Evolutionary conservation across 2,329 filamentous ascomycete genomes (phyloP).

Genomic region (Fusarium begoniae): DNA sequence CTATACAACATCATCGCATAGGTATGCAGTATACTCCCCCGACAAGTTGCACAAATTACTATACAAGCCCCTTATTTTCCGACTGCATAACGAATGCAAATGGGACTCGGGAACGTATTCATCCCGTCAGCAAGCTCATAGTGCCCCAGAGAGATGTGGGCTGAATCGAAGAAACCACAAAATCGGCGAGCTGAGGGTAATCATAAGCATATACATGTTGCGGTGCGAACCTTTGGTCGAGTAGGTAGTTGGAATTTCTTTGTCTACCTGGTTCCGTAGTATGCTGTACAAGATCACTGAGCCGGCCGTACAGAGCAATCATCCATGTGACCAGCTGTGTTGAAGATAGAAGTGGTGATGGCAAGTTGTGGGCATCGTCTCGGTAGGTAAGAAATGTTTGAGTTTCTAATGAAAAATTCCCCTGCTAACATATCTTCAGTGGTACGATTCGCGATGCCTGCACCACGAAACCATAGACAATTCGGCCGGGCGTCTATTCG

Average conservation of each 20-base stretch:
- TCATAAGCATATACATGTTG: neutral
- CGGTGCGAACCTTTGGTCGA: neutral
- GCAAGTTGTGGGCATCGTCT: neutral
- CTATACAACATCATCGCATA: constrained; percentile 1
- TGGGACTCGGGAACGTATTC: neutral
- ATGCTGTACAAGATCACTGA: neutral
- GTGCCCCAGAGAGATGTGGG: too few species aligned
- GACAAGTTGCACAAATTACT: neutral
- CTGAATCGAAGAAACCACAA: neutral
- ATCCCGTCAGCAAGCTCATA: neutral
- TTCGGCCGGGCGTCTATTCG: neutral
- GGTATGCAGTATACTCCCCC: neutral
- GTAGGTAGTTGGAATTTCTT: neutral
- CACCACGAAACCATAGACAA: neutral
- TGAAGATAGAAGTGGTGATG: neutral
- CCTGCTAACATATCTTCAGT: neutral
- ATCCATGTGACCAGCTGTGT: neutral
- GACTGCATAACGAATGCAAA: neutral
- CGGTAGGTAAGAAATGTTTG: neutral
- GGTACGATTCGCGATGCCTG: constrained; percentile 7
- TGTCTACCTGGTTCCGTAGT: neutral
- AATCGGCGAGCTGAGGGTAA: neutral
- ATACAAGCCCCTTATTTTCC: constrained; percentile 3
- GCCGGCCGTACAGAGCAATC: neutral
- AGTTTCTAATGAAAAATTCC: neutral